These are phyloP conservation scores for Debaryomyces psychrophilus DNA, from an alignment of 1,139 yeast species.

Conservation along the genomic window DNA sequence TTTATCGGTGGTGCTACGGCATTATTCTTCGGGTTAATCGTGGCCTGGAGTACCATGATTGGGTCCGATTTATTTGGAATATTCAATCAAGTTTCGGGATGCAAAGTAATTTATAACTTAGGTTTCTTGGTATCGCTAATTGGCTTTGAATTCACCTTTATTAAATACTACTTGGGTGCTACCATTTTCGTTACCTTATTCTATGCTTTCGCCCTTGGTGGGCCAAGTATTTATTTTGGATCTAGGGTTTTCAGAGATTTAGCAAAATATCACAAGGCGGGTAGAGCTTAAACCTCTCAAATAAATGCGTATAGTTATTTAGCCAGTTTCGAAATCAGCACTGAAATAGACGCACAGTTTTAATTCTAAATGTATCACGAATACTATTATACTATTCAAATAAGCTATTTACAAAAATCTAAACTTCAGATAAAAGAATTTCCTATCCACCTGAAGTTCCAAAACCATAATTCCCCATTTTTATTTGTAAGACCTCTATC, in stretches of 20 bases:
- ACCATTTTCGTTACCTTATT: conserved; percentile 72
- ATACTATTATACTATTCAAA: background rate
- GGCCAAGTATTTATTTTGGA: conserved; percentile 68
- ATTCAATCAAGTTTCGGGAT: conserved; percentile 29
- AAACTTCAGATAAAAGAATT: conserved; percentile 39
- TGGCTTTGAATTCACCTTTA: conserved; percentile 65
- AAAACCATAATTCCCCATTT: conserved; percentile 40
- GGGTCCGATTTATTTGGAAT: conserved; percentile 49
- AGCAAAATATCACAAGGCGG: conserved; percentile 37
- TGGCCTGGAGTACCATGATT: conserved; percentile 50
- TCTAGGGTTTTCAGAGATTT: conserved; percentile 54
- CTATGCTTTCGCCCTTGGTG: conserved; percentile 52
- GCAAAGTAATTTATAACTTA: conserved; percentile 37
- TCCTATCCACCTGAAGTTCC: conserved; percentile 57
- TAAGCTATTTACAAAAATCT: conserved; percentile 4
- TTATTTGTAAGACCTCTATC: conserved; percentile 33
- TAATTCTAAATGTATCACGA: background rate
- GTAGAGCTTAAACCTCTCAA: conserved; percentile 29
- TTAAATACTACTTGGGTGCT: conserved; percentile 68
- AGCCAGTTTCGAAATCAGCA: background rate
- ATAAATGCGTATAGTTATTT: conserved; percentile 7
- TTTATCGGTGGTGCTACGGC: conserved; percentile 52
- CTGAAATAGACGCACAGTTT: background rate
- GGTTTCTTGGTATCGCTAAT: conserved; percentile 57
- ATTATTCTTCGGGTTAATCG: conserved; percentile 47